Percentiles rank a stretch among this genome's conserved stretches.
These are phyloP conservation scores for Microdochium paspali DNA, from an alignment of 2,329 filamentous ascomycete species.

Conservation along the genomic window DNA sequence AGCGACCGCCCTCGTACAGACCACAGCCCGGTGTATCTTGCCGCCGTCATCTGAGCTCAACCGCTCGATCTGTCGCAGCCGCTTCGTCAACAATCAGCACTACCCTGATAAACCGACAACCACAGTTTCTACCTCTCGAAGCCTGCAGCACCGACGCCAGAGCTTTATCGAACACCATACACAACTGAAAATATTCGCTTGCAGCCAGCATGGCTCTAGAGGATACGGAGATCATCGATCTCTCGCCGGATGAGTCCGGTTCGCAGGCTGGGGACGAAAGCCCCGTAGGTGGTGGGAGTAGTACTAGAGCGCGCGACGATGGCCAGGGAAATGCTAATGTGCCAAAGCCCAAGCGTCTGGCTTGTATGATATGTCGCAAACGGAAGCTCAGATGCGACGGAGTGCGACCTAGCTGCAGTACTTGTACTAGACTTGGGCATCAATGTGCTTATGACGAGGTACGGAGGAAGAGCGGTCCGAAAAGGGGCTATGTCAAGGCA, in stretches of 20 bases:
- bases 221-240: slow-evolving; percentile 8
- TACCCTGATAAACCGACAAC: too few species aligned
- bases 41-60: too few species aligned
- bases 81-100: too few species aligned
- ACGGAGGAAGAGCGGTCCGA: slow-evolving; percentile 87
- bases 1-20: too few species aligned
- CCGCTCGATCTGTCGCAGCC: too few species aligned
- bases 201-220: slow-evolving; percentile 16
- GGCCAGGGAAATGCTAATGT: slow-evolving; percentile 45
- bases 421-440: slow-evolving; percentile 78
- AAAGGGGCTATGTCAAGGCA: slow-evolving; percentile 89
- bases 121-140: too few species aligned
- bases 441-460: slow-evolving; percentile 87
- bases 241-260: slow-evolving; percentile 16
- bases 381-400: slow-evolving; percentile 90
- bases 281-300: slow-evolving; percentile 24
- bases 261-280: slow-evolving; percentile 28
- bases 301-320: slow-evolving; percentile 20
- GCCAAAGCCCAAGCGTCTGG: slow-evolving; percentile 82
- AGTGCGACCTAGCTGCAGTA: slow-evolving; percentile 73
- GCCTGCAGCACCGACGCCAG: too few species aligned
- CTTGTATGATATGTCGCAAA: slow-evolving; percentile 88
- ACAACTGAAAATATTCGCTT: not conserved
- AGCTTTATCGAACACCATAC: too few species aligned
- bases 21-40: too few species aligned